Percentiles rank a stretch among this genome's conserved stretches.
Conservation (phyloP, 2,329 filamentous ascomycete genomes). For the Penicillium concentricum region DNA sequence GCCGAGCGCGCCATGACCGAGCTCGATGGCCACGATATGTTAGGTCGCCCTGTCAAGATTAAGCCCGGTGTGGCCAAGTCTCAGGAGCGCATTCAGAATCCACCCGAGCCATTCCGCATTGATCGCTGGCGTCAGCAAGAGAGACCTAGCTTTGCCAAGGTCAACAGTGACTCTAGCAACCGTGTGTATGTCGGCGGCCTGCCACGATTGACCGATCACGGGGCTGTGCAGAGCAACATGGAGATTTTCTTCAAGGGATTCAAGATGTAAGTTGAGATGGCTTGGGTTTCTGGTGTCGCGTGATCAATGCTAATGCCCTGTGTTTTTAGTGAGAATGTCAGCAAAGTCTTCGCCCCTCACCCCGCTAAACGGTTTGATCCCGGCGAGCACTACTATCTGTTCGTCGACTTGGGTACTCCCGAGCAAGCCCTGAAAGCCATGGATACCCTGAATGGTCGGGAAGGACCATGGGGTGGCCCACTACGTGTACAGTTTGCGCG, state of each 20-base stretch:
- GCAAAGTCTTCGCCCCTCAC: constrained; percentile 58
- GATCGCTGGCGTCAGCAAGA: constrained; percentile 47
- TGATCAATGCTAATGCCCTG: not conserved
- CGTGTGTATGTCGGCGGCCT: constrained; percentile 51
- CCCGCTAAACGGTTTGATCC: constrained; percentile 53
- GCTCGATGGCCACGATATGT: constrained; percentile 55
- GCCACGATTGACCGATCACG: constrained; percentile 44
- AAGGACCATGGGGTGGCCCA: constrained; percentile 41
- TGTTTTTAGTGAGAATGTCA: constrained; percentile 43
- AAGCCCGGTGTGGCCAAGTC: constrained; percentile 63
- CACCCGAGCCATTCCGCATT: constrained; percentile 28
- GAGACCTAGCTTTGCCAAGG: constrained; percentile 34
- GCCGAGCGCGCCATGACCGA: constrained; percentile 59
- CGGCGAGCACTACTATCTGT: constrained; percentile 63
- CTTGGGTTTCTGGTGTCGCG: not conserved
- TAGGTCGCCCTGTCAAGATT: constrained; percentile 62
- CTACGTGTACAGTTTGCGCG: constrained; percentile 43
- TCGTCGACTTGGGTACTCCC: constrained; percentile 60
- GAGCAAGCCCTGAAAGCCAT: constrained; percentile 57
- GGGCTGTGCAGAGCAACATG: constrained; percentile 44
- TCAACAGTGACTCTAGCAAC: constrained; percentile 38
- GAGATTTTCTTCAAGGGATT: constrained; percentile 47
- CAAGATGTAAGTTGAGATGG: constrained; percentile 36
- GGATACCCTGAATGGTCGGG: constrained; percentile 41
- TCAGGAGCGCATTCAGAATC: constrained; percentile 27